Conservation (phyloP, 2,329 filamentous ascomycete species). For the Aureobasidium zeae region DNA sequence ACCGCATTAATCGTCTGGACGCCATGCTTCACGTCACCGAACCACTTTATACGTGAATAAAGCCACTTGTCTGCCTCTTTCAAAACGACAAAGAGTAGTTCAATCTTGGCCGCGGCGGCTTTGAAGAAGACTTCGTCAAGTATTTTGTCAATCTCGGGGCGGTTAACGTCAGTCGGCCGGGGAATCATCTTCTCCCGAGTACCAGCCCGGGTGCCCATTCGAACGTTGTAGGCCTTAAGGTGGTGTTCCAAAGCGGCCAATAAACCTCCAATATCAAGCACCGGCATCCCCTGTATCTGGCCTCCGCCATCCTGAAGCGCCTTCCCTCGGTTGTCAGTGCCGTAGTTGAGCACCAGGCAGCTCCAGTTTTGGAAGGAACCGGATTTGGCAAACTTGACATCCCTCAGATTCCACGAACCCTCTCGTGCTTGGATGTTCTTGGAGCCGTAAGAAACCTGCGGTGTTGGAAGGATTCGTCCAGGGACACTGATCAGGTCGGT, state of each 20-base stretch:
- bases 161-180: conserved; percentile 18
- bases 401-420: conserved; percentile 27
- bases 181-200: conserved; percentile 18
- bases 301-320: conserved; percentile 12
- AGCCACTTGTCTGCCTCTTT: conserved; percentile 41
- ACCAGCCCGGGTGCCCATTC: conserved; percentile 19
- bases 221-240: conserved; percentile 24
- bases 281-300: conserved; percentile 20
- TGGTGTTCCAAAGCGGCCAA: conserved; percentile 18
- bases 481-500: conserved; percentile 59
- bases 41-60: conserved; percentile 59
- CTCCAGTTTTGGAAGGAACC: conserved; percentile 45
- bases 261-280: conserved; percentile 17
- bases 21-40: conserved; percentile 58
- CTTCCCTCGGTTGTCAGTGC: neutral
- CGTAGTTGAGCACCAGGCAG: conserved; percentile 29
- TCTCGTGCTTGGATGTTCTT: conserved; percentile 18
- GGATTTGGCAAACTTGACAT: conserved; percentile 47
- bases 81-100: conserved; percentile 55
- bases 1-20: conserved; percentile 60
- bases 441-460: conserved; percentile 49
- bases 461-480: conserved; percentile 57
- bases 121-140: conserved; percentile 21
- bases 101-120: conserved; percentile 23
- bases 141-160: conserved; percentile 21